A percentile compares a stretch with the other conserved stretches of the same genome.
Evolutionary conservation across 768 basidiomycete genomes (phyloP).

Genomic region (Leccinum sublutescens): DNA sequence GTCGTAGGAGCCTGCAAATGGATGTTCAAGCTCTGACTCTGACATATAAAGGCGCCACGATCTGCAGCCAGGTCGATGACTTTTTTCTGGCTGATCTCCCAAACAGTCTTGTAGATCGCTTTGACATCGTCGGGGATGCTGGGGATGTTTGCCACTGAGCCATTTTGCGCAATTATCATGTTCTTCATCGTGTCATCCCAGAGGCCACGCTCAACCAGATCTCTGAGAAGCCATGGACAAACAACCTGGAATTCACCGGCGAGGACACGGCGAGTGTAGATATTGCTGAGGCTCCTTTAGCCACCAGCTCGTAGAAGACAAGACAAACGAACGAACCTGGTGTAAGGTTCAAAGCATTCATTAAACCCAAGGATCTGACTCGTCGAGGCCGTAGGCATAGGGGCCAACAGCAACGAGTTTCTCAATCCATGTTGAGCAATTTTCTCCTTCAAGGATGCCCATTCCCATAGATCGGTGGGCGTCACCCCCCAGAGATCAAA

Average conservation of each 20-base stretch:
- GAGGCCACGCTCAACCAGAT: constrained; percentile 90
- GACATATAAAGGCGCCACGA: constrained; percentile 97
- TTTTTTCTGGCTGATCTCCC: constrained; percentile 99
- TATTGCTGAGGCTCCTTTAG: constrained; percentile 62
- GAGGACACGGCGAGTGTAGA: constrained; percentile 98
- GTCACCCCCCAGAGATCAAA: constrained; percentile 95
- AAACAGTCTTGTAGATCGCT: constrained; percentile 99
- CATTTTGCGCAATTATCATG: constrained; percentile 96
- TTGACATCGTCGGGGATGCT: constrained; percentile 88
- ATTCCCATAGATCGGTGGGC: constrained; percentile 92
- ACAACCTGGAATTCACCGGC: constrained; percentile 99
- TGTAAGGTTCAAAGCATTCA: constrained; percentile 99
- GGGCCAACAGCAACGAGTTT: constrained; percentile 88
- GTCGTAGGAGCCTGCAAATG: constrained; percentile 87
- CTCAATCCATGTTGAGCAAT: constrained; percentile 78
- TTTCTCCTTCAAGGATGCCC: constrained; percentile 82
- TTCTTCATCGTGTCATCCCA: constrained; percentile 99
- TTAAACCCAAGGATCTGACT: constrained; percentile 98
- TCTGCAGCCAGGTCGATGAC: constrained; percentile 98
- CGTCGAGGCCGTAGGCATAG: constrained; percentile 99
- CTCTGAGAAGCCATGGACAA: constrained; percentile 98
- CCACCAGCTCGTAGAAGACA: neutral
- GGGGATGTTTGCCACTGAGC: constrained; percentile 83
- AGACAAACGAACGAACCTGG: constrained; percentile 60
- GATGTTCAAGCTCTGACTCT: constrained; percentile 92